Evolutionary conservation across 164 flowering plant genomes (phyloP), one percentile per base, ranked within the genome.

Genomic region (Buxus sempervirens): DNA sequence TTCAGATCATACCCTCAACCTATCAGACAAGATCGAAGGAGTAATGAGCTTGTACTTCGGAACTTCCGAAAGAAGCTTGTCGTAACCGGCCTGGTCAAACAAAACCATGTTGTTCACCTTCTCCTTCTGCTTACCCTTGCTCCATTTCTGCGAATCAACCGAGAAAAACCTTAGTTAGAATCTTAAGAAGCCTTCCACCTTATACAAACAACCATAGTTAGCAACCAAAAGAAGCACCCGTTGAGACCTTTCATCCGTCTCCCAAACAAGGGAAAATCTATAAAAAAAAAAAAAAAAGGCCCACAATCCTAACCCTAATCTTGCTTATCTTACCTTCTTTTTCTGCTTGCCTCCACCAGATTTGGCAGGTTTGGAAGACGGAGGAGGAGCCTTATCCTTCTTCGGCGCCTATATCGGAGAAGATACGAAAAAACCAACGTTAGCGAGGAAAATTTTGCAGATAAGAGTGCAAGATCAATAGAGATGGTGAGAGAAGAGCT

Each of bases 331-430:
- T 67, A 74, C 77, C 73, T 74, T 74, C 69, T 74, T 70, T 66
- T 74, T 74, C 63, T 74, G 77, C 26, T 74, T 74, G 12, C 76
- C 76, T 51, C 72, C 72, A 26, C 76, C 68, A 54, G 72, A 73
- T 60, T 73, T 73, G 27, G 75, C 70, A 15, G 70, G 75, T 66
- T 72, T 72, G 41, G 75, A 72, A 25, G 75, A 59, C 18, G 75
- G 75, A 2, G 75, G 75, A 13, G 75, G 75, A 38, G 75, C 75
- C 70, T 72, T 72, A 9, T 72, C 75, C 70, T 72, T 72, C 75
- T 72, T 72, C 19, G 75, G 75, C 32, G 75, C 75, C 75, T 66
- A 32, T 36, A 25, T 4, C 16, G 16, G 22, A 14, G 2, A 62
- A 62, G 6, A 8, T 42, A 8, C 0, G 42, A 21, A 62, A 38